Conservation (phyloP, 1,284 basidiomycete species). For the Cerrena zonata region DNA sequence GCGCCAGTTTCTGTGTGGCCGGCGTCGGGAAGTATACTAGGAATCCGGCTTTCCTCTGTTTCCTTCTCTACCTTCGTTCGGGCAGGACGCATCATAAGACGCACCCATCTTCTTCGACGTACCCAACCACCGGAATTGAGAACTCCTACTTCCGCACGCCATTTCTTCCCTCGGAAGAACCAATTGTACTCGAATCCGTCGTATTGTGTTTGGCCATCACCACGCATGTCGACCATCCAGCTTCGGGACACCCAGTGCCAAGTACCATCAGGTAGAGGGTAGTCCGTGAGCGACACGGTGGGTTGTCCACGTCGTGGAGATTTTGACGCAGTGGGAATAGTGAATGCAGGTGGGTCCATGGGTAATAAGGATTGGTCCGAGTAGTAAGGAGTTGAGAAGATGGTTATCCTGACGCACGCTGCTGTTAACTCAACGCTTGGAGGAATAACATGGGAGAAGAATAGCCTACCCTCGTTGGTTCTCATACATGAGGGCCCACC, state of each 20-base stretch:
- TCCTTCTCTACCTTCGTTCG: conserved; percentile 4
- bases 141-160: conserved; percentile 56
- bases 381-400: conserved; percentile 71
- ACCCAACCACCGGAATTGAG: conserved; percentile 66
- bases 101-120: conserved; percentile 68
- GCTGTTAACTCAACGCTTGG: not conserved
- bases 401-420: conserved; percentile 43
- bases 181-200: conserved; percentile 83
- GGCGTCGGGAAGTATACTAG: conserved; percentile 3
- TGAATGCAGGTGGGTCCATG: conserved; percentile 70
- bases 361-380: conserved; percentile 66
- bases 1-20: conserved; percentile 17
- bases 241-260: conserved; percentile 74
- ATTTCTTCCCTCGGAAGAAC: conserved; percentile 57
- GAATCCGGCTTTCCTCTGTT: conserved; percentile 3
- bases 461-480: conserved; percentile 68
- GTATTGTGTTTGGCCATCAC: conserved; percentile 67
- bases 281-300: conserved; percentile 52
- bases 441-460: not conserved
- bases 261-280: conserved; percentile 72
- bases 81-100: conserved; percentile 70
- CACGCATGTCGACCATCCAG: conserved; percentile 85
- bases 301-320: conserved; percentile 36
- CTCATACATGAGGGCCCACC: conserved; percentile 72
- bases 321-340: conserved; percentile 42